A percentile compares a stretch with the other conserved stretches of the same genome.
phyloP scores from a whole-genome alignment of 305 asterid species.

The Lippia alba region DNA sequence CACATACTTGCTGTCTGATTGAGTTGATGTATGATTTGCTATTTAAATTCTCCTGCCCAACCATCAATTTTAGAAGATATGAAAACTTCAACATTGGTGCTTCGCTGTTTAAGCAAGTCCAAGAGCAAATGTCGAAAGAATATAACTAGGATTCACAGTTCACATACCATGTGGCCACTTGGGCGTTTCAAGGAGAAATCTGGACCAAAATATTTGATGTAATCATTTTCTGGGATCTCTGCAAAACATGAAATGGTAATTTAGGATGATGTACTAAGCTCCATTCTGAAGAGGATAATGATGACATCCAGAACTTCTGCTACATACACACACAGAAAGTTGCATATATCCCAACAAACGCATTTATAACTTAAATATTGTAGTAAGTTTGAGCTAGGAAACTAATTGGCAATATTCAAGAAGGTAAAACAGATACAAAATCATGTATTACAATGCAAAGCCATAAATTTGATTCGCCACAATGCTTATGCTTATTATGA shows the following conservation, averaged over 20 bases:
- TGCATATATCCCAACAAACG: neutral
- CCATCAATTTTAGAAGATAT: slow-evolving; percentile 32
- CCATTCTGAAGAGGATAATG: slow-evolving; percentile 15
- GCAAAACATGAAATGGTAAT: slow-evolving; percentile 38
- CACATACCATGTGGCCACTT: slow-evolving; percentile 73
- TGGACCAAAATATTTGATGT: slow-evolving; percentile 87
- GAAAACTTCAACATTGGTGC: slow-evolving; percentile 9
- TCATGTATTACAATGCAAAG: neutral
- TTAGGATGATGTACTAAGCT: slow-evolving; percentile 24
- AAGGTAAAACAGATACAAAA: slow-evolving; percentile 19
- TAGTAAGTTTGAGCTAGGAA: too few relatives aligned
- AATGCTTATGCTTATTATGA: slow-evolving; percentile 6
- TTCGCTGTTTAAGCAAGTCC: slow-evolving; percentile 8
- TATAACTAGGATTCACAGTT: slow-evolving; percentile 29
- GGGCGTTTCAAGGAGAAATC: slow-evolving; percentile 83
- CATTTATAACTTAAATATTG: neutral
- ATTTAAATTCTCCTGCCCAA: slow-evolving; percentile 87
- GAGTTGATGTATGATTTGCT: slow-evolving; percentile 90
- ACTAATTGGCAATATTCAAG: neutral
- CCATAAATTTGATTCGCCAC: slow-evolving; percentile 2
- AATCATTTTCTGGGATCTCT: slow-evolving; percentile 97
- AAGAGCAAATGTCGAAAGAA: slow-evolving; percentile 26
- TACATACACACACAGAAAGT: neutral
- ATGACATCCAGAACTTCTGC: slow-evolving; percentile 6
- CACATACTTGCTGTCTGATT: slow-evolving; percentile 85